phyloP scores from a whole-genome alignment of 306 rosid species.

The Vicia faba region DNA sequence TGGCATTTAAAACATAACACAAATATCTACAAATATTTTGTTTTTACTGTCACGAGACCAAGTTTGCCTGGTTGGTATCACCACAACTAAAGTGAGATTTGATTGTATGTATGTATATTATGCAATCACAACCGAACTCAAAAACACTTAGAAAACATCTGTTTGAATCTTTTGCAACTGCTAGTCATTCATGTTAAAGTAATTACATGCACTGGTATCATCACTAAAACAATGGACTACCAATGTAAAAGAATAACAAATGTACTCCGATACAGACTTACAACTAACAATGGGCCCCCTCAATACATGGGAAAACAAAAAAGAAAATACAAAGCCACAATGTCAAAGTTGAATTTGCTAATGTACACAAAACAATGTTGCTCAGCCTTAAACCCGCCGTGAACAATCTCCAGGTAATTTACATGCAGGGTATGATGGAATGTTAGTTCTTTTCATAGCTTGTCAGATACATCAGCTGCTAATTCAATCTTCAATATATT shows the following conservation, averaged over 20 bases:
- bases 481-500: constrained; percentile 1
- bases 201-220: constrained; percentile 39
- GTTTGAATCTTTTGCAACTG: neutral
- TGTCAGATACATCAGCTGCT: constrained; percentile 36
- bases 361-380: constrained; percentile 41
- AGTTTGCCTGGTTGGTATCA: too few species aligned
- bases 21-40: too few species aligned
- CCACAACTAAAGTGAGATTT: too few species aligned
- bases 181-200: constrained; percentile 24
- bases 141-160: neutral
- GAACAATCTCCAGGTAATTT: constrained; percentile 39
- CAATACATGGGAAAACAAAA: constrained; percentile 39
- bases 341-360: constrained; percentile 36
- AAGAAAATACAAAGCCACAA: neutral
- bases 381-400: constrained; percentile 31
- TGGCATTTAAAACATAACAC: too few species aligned
- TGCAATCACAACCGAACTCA: neutral
- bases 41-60: too few species aligned
- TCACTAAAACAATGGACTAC: constrained; percentile 42
- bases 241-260: constrained; percentile 52
- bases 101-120: neutral
- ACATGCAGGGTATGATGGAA: constrained; percentile 43
- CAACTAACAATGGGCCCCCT: constrained; percentile 35
- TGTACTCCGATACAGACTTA: constrained; percentile 36
- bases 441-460: constrained; percentile 36